Evolutionary conservation across 352 stramenopile genomes (phyloP).

Genomic region (Phytophthora pisi): DNA sequence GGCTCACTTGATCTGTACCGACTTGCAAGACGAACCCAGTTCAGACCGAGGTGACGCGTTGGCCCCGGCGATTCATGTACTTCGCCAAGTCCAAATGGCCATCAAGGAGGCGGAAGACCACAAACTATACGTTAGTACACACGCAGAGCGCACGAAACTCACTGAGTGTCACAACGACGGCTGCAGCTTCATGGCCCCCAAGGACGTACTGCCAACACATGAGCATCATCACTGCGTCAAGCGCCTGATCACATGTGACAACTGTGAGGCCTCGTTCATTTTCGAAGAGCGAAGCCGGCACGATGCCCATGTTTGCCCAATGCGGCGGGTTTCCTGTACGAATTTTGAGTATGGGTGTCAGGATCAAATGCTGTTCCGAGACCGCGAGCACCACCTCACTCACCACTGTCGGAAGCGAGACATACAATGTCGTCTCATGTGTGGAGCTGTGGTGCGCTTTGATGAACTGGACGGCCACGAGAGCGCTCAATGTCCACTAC

Average conservation of each 20-base stretch:
- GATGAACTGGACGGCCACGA: constrained; percentile 62
- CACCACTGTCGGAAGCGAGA: constrained; percentile 68
- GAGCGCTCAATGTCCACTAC: constrained; percentile 48
- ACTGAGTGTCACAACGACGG: constrained; percentile 48
- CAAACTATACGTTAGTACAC: constrained; percentile 51
- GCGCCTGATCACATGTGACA: constrained; percentile 58
- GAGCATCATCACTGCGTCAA: constrained; percentile 65
- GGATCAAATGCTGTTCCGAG: constrained; percentile 39
- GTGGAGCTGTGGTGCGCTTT: constrained; percentile 44
- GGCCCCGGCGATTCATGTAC: constrained; percentile 29
- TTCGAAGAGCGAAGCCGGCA: constrained; percentile 47
- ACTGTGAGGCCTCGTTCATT: constrained; percentile 40
- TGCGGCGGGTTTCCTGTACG: constrained; percentile 48
- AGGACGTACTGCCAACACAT: constrained; percentile 62
- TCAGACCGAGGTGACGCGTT: constrained; percentile 22
- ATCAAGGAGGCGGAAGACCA: constrained; percentile 53
- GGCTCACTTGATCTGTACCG: constrained; percentile 19
- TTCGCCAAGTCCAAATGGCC: constrained; percentile 43
- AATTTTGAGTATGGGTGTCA: constrained; percentile 66
- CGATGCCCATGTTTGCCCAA: constrained; percentile 36
- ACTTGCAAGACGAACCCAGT: constrained; percentile 32
- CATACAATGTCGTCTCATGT: constrained; percentile 56
- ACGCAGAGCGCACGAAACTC: constrained; percentile 49
- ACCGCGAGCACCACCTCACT: constrained; percentile 44
- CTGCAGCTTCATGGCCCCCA: constrained; percentile 56